Conservation (phyloP, 352 stramenopile species). For the Lagenidium sp. region DNA sequence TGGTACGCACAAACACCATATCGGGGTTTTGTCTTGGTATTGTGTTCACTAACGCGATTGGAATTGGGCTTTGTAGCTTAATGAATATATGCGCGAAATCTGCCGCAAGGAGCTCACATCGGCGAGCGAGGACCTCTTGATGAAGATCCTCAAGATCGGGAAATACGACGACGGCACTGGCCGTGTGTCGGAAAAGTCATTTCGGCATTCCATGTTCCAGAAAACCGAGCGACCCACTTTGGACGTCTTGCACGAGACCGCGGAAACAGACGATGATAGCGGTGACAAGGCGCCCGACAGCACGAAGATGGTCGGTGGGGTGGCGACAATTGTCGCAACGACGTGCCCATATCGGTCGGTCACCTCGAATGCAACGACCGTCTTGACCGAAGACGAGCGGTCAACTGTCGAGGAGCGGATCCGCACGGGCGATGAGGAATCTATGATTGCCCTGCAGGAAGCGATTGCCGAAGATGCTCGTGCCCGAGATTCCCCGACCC, state of each 20-base stretch:
- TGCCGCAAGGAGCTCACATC: slow-evolving; percentile 27
- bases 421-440: neutral
- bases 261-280: slow-evolving; percentile 11
- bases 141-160: slow-evolving; percentile 51
- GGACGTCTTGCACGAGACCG: slow-evolving; percentile 11
- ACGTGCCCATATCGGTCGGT: slow-evolving; percentile 8
- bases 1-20: too few relatives aligned
- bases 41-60: slow-evolving; percentile 1
- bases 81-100: slow-evolving; percentile 65
- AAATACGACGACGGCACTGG: slow-evolving; percentile 29
- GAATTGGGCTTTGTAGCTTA: slow-evolving; percentile 20
- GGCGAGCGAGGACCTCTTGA: slow-evolving; percentile 28
- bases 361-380: slow-evolving; percentile 19
- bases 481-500: too few relatives aligned
- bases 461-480: neutral
- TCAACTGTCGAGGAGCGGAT: neutral
- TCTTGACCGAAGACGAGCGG: slow-evolving; percentile 20
- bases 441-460: neutral
- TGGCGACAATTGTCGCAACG: slow-evolving; percentile 10
- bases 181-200: slow-evolving; percentile 11
- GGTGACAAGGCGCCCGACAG: slow-evolving; percentile 2
- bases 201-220: slow-evolving; percentile 2
- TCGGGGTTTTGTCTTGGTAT: too few relatives aligned
- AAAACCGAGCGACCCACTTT: slow-evolving; percentile 12
- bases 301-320: slow-evolving; percentile 2